These are phyloP conservation scores for Aegilops umbellulata DNA, from an alignment of 176 grass and related monocot species.

Conservation along the genomic window DNA sequence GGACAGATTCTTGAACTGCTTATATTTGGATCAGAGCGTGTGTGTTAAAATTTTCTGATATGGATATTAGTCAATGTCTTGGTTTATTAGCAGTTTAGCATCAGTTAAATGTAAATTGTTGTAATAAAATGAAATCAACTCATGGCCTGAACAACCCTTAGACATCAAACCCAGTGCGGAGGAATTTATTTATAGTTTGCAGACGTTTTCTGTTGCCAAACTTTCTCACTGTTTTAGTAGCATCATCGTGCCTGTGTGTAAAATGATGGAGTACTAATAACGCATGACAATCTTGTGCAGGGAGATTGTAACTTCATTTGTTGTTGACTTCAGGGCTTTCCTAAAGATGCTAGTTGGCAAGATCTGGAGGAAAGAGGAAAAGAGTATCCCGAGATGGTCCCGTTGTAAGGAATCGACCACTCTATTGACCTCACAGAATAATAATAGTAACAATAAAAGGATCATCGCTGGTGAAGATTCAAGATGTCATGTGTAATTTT, in stretches of 20 bases:
- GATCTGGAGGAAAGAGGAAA: constrained; percentile 63
- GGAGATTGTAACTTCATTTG: constrained; percentile 86
- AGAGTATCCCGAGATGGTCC: constrained; percentile 55
- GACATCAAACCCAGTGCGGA: not conserved
- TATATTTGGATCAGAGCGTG: not conserved
- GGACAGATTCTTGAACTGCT: not conserved
- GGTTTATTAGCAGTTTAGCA: not conserved
- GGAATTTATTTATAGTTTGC: not conserved
- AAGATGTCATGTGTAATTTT: constrained; percentile 44
- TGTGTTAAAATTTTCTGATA: not conserved
- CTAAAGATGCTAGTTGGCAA: constrained; percentile 76
- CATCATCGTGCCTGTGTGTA: not conserved
- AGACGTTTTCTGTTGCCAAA: constrained; percentile 8
- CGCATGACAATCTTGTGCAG: constrained; percentile 52
- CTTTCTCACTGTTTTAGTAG: constrained; percentile 7
- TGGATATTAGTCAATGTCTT: not conserved
- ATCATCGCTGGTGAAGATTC: constrained; percentile 41
- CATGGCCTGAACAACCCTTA: not conserved
- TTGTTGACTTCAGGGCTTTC: constrained; percentile 91
- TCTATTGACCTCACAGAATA: constrained; percentile 58
- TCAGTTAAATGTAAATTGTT: not conserved
- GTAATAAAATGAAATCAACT: not conserved
- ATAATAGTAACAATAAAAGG: constrained; percentile 62
- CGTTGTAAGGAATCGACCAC: constrained; percentile 69
- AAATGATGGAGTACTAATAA: constrained; percentile 16